Conservation (phyloP, 1,139 yeast genomes). For the Sugiyamaella japonica region DNA sequence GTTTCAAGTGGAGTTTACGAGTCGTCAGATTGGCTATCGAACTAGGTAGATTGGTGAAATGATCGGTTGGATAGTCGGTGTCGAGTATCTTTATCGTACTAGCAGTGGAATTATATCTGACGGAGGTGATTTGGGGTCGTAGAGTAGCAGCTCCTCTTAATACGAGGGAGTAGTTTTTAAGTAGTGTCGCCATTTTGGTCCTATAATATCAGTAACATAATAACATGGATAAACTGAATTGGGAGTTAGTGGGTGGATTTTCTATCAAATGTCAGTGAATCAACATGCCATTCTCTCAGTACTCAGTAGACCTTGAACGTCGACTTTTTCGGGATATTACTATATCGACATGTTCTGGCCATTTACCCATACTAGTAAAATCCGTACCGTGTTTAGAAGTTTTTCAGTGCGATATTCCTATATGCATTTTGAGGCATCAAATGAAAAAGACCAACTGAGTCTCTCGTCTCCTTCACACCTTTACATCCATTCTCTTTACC, state of each 20-base stretch:
- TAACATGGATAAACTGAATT: too few relatives aligned
- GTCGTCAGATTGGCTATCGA: slow-evolving; percentile 68
- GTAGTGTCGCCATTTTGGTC: neutral
- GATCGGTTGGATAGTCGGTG: slow-evolving; percentile 59
- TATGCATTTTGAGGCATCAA: neutral
- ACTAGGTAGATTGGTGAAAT: slow-evolving; percentile 84
- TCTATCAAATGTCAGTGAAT: too few relatives aligned
- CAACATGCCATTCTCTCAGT: neutral
- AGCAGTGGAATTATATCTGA: neutral
- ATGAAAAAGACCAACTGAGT: too few relatives aligned
- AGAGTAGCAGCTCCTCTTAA: neutral
- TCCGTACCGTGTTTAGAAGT: neutral
- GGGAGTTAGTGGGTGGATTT: too few relatives aligned
- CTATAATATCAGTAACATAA: too few relatives aligned
- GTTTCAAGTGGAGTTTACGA: slow-evolving; percentile 70
- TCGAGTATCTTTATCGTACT: slow-evolving; percentile 41
- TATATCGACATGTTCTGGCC: neutral
- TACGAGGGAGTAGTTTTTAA: neutral
- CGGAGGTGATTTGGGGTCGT: neutral
- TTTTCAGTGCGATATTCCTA: slow-evolving; percentile 11
- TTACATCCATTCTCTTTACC: neutral
- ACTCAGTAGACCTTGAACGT: too few relatives aligned
- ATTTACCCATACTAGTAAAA: neutral
- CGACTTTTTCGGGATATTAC: too few relatives aligned
- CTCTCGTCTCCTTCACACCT: too few relatives aligned